phyloP scores from a whole-genome alignment of 768 basidiomycete species.

The Hirschioporus abietinus region DNA sequence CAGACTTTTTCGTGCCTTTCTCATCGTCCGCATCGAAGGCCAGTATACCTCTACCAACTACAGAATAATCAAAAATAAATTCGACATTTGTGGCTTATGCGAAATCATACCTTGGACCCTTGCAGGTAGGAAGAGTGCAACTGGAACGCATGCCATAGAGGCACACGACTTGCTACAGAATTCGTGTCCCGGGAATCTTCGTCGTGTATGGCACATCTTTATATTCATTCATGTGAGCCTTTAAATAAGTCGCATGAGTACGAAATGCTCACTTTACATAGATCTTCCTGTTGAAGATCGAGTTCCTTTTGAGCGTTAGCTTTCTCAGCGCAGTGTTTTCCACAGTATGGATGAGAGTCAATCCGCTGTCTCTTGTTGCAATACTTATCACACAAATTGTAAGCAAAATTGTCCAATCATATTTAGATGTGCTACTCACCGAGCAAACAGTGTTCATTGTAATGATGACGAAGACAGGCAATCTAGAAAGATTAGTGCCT shows the following conservation, averaged over 20 bases:
- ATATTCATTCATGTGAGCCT: not conserved
- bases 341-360: not conserved
- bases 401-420: not conserved
- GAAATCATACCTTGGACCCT: too few relatives aligned
- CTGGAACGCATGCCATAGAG: not conserved
- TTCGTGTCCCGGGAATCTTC: not conserved
- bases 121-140: not conserved
- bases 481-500: not conserved
- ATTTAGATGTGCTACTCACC: not conserved
- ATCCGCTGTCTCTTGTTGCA: not conserved
- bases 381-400: not conserved
- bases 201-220: not conserved
- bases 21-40: not conserved
- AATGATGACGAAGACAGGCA: not conserved
- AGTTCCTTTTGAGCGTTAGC: not conserved
- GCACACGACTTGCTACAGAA: not conserved
- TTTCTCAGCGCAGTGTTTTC: not conserved
- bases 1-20: not conserved
- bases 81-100: not conserved
- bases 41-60: not conserved
- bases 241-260: not conserved
- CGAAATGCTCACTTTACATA: not conserved
- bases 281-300: not conserved
- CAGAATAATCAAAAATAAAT: not conserved
- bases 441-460: not conserved